Evolutionary conservation across 768 basidiomycete genomes (phyloP).

Genomic region (Auricularia heimuer): DNA sequence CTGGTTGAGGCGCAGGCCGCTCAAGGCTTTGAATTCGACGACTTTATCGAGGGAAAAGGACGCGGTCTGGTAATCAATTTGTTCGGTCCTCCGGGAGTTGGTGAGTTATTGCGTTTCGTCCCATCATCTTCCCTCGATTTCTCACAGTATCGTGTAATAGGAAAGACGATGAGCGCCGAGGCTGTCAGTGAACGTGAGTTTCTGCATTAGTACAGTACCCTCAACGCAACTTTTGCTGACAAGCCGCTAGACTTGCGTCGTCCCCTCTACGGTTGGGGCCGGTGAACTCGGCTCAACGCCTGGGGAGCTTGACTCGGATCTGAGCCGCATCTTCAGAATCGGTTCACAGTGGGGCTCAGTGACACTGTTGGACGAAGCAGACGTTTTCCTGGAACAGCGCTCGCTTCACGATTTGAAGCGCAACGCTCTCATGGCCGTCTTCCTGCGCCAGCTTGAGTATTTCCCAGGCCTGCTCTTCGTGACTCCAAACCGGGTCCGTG

Average conservation of each 20-base stretch:
- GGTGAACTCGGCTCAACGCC: conserved; percentile 27
- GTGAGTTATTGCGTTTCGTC: conserved; percentile 9
- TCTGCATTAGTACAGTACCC: not conserved
- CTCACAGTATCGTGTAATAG: conserved; percentile 1
- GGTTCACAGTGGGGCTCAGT: conserved; percentile 26
- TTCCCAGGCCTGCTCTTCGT: conserved; percentile 31
- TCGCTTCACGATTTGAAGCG: conserved; percentile 53
- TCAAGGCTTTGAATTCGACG: conserved; percentile 41
- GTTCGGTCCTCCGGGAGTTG: conserved; percentile 53
- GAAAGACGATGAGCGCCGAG: conserved; percentile 27
- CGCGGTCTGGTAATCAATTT: conserved; percentile 49
- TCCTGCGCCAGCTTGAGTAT: conserved; percentile 27
- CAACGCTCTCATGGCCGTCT: conserved; percentile 67
- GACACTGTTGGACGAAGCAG: conserved; percentile 35
- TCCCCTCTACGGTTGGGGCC: conserved; percentile 26
- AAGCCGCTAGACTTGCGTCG: conserved; percentile 11
- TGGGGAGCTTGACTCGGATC: conserved; percentile 19
- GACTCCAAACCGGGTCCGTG: conserved; percentile 30
- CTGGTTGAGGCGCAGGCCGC: conserved; percentile 46
- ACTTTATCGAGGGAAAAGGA: conserved; percentile 57
- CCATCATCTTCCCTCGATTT: no score
- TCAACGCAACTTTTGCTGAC: not conserved
- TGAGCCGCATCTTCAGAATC: conserved; percentile 23
- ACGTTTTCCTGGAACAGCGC: conserved; percentile 65
- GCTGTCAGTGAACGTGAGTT: conserved; percentile 26